Conservation (phyloP, 139 green algal genomes). For the Medakamo hakoo region DNA sequence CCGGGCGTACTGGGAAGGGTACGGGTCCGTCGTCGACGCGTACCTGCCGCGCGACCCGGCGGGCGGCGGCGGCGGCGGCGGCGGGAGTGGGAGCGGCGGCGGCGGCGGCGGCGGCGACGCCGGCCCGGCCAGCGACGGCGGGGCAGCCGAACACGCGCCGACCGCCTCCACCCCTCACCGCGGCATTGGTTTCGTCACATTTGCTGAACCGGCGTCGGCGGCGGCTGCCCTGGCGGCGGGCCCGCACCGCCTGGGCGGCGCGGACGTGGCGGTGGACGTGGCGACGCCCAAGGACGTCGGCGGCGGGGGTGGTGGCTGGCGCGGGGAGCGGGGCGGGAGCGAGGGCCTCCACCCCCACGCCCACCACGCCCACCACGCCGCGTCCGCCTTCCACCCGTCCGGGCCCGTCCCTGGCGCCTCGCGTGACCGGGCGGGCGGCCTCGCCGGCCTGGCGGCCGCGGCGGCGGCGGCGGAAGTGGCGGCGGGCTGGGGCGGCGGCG, state of each 20-base stretch:
- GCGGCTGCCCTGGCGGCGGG: constrained; percentile 30
- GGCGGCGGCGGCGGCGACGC: no score
- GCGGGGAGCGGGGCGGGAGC: not conserved
- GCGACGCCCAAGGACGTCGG: constrained; percentile 62
- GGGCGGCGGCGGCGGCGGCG: constrained; percentile 49
- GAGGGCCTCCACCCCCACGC: not conserved
- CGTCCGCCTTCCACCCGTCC: no score
- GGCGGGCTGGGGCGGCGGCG: not conserved
- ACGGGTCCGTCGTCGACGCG: constrained; percentile 61
- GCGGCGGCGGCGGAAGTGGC: not conserved
- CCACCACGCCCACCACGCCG: no score
- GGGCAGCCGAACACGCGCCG: no score
- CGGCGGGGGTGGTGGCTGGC: constrained; percentile 1
- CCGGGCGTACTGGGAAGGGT: constrained; percentile 67
- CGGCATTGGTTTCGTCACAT: constrained; percentile 82
- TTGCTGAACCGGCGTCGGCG: constrained; percentile 43
- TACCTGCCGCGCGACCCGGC: constrained; percentile 77
- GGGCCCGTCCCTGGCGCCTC: no score
- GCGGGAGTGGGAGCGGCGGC: no score
- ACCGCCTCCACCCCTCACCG: no score
- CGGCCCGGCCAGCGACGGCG: no score
- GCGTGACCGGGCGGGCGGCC: not conserved
- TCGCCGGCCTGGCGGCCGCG: constrained; percentile 1
- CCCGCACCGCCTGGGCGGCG: constrained; percentile 41
- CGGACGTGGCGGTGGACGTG: constrained; percentile 72